Evolutionary conservation across 352 stramenopile species (phyloP).

Genomic region (Pythium scleroteichum): DNA sequence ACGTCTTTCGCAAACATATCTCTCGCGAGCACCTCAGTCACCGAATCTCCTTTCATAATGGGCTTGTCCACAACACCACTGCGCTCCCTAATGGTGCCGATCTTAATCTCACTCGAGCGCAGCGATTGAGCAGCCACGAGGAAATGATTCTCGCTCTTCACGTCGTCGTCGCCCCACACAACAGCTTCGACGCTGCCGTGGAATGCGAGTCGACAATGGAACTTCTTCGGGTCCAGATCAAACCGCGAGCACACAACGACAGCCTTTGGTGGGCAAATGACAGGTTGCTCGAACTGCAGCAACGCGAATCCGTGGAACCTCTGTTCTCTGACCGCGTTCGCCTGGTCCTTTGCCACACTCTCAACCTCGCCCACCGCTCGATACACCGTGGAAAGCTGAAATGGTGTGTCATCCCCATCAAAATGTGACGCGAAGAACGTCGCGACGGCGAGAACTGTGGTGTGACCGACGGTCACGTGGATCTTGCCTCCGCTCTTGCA

Average conservation of each 20-base stretch:
- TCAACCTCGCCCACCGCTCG: slow-evolving; percentile 45
- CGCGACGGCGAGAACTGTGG: slow-evolving; percentile 62
- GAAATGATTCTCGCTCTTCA: background rate
- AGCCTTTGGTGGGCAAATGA: slow-evolving; percentile 52
- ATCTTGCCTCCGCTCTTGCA: slow-evolving; percentile 72
- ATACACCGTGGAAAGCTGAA: slow-evolving; percentile 44
- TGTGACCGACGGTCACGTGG: slow-evolving; percentile 74
- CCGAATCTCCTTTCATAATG: slow-evolving; percentile 10
- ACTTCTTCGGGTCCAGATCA: slow-evolving; percentile 62
- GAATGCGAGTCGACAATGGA: slow-evolving; percentile 73
- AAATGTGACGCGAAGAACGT: slow-evolving; percentile 57
- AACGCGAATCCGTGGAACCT: slow-evolving; percentile 43
- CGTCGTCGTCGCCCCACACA: slow-evolving; percentile 28
- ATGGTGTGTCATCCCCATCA: slow-evolving; percentile 9
- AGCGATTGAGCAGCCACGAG: slow-evolving; percentile 5
- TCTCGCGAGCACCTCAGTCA: slow-evolving; percentile 47
- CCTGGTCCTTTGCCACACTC: slow-evolving; percentile 10
- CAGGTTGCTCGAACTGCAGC: slow-evolving; percentile 65
- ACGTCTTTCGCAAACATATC: slow-evolving; percentile 83
- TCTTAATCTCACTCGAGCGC: slow-evolving; percentile 36
- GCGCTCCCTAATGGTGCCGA: slow-evolving; percentile 69
- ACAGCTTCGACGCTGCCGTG: slow-evolving; percentile 51
- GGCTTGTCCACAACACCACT: slow-evolving; percentile 64
- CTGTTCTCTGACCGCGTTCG: background rate
- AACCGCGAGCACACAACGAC: slow-evolving; percentile 78